These are phyloP conservation scores for Begonia peltatifolia DNA, from an alignment of 306 rosid species.

Conservation along the genomic window DNA sequence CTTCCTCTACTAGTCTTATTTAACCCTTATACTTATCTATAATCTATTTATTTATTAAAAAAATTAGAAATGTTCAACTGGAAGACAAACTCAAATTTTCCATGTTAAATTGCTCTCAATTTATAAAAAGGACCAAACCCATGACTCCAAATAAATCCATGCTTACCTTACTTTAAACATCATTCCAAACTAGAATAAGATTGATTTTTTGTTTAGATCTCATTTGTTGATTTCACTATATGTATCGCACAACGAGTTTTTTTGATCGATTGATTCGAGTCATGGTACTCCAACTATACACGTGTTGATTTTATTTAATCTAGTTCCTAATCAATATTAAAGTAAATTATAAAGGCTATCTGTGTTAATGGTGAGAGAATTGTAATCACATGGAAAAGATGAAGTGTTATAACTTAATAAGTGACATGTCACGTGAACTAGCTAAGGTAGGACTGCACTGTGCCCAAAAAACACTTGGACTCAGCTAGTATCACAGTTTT, in stretches of 20 bases:
- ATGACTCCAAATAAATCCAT: background rate
- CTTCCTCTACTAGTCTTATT: too few species aligned
- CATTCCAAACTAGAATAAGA: background rate
- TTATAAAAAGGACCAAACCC: background rate
- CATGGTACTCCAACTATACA: too few species aligned
- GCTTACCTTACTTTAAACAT: conserved; percentile 8
- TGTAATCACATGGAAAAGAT: conserved; percentile 23
- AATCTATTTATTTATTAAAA: too few species aligned
- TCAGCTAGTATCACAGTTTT: conserved; percentile 4
- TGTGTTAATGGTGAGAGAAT: background rate
- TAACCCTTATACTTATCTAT: too few species aligned
- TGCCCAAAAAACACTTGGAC: conserved; percentile 2
- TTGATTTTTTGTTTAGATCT: background rate
- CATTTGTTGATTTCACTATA: background rate
- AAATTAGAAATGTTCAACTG: too few species aligned
- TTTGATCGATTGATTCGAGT: background rate
- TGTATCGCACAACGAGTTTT: too few species aligned
- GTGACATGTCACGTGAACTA: conserved; percentile 11
- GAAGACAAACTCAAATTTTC: background rate
- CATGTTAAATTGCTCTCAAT: conserved; percentile 3
- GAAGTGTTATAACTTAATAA: conserved; percentile 6
- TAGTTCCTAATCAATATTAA: background rate
- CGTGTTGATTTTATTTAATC: background rate
- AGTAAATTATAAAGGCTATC: background rate
- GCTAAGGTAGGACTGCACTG: conserved; percentile 2